Conservation (phyloP, 352 stramenopile genomes). For the Globisporangium lucens region DNA sequence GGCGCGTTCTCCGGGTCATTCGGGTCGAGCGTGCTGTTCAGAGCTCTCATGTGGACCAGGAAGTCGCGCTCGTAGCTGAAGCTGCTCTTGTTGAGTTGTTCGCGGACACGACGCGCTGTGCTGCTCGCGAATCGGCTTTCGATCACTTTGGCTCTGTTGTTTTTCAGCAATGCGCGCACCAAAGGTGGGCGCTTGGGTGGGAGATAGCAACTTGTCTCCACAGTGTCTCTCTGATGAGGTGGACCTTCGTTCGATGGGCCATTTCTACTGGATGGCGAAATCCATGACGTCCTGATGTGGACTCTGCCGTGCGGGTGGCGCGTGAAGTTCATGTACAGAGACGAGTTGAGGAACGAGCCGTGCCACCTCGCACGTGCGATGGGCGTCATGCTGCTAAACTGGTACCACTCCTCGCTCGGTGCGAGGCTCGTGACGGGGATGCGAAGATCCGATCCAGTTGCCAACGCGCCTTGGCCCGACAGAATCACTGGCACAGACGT, state of each 20-base stretch:
- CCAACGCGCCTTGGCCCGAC: slow-evolving; percentile 29
- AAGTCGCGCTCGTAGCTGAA: slow-evolving; percentile 69
- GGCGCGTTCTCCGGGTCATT: slow-evolving; percentile 72
- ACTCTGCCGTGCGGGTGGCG: slow-evolving; percentile 49
- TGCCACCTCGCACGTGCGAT: slow-evolving; percentile 53
- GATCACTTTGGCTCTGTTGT: slow-evolving; percentile 9
- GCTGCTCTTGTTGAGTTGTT: slow-evolving; percentile 21
- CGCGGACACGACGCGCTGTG: slow-evolving; percentile 1
- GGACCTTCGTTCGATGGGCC: neutral
- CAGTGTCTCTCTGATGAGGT: neutral
- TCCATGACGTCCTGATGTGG: slow-evolving; percentile 40
- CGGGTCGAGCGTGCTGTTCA: slow-evolving; percentile 47
- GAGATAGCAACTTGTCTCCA: slow-evolving; percentile 2
- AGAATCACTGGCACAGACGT: slow-evolving; percentile 46
- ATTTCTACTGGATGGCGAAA: slow-evolving; percentile 15
- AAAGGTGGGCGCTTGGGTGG: slow-evolving; percentile 16
- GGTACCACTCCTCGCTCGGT: slow-evolving; percentile 64
- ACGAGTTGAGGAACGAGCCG: slow-evolving; percentile 53
- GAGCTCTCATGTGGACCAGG: slow-evolving; percentile 40
- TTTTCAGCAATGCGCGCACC: slow-evolving; percentile 2
- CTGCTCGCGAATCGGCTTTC: neutral
- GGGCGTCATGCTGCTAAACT: slow-evolving; percentile 50
- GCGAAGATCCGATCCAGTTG: neutral
- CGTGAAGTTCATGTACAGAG: slow-evolving; percentile 33
- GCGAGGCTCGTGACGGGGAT: slow-evolving; percentile 45